phyloP scores from a whole-genome alignment of 148 eudicot species.

The Arctostaphylos glauca region DNA sequence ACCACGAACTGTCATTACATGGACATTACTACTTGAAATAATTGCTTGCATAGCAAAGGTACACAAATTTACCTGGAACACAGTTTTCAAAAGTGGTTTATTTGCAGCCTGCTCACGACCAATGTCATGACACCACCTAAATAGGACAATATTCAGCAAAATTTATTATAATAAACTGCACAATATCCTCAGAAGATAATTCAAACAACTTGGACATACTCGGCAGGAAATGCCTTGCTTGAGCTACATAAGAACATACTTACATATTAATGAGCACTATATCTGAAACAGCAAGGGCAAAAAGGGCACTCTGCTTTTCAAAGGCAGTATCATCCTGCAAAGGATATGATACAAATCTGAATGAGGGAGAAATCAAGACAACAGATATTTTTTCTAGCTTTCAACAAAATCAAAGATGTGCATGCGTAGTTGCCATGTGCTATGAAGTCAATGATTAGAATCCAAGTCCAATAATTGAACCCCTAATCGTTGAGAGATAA shows the following conservation, averaged over 20 bases:
- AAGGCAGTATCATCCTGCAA: conserved; percentile 97
- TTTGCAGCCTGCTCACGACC: conserved; percentile 99
- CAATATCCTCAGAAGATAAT: conserved; percentile 5
- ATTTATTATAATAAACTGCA: conserved; percentile 13
- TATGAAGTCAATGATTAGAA: not conserved
- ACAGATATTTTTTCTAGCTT: not conserved
- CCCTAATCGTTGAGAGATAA: not conserved
- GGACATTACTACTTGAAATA: conserved; percentile 16
- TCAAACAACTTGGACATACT: conserved; percentile 6
- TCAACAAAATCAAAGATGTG: not conserved
- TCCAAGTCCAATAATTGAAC: not conserved
- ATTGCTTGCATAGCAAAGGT: not conserved
- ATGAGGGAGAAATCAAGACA: not conserved
- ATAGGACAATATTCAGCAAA: conserved; percentile 15
- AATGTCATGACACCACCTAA: conserved; percentile 99
- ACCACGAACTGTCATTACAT: conserved; percentile 10
- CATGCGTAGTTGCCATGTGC: not conserved
- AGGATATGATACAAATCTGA: not conserved
- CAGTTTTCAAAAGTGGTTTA: conserved; percentile 96
- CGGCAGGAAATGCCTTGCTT: not conserved
- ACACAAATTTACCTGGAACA: conserved; percentile 72
- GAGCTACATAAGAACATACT: conserved; percentile 27
- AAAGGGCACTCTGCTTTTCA: conserved; percentile 97
- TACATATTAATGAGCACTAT: conserved; percentile 98
- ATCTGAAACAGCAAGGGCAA: conserved; percentile 99